phyloP scores from a whole-genome alignment of 2,329 filamentous ascomycete genomes.

The Pseudogymnoascus sp. region DNA sequence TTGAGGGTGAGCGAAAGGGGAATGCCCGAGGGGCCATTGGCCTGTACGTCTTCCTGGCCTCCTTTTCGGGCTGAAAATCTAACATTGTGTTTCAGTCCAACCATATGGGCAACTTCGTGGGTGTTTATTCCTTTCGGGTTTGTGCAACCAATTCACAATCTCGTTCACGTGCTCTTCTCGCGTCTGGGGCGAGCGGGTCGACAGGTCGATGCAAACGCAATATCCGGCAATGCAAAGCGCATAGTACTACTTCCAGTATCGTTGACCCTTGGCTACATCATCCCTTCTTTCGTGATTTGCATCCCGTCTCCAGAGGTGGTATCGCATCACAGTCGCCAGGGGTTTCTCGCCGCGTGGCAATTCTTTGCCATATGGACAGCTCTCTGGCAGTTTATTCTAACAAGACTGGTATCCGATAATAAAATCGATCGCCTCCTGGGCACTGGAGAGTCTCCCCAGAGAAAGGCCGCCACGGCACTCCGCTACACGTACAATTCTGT shows the following conservation, averaged over 20 bases:
- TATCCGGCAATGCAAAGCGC: neutral
- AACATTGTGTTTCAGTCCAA: neutral
- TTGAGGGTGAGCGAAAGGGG: constrained; percentile 39
- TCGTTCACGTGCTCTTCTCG: neutral
- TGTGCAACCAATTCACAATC: constrained; percentile 1
- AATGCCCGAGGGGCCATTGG: constrained; percentile 35
- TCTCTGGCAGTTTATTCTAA: constrained; percentile 30
- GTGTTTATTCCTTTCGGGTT: neutral
- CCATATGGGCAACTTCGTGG: neutral
- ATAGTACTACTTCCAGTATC: constrained; percentile 31
- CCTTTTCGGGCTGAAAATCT: neutral
- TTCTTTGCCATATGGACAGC: constrained; percentile 41
- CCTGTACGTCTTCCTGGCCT: constrained; percentile 30
- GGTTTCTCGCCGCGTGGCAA: constrained; percentile 43
- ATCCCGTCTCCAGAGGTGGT: constrained; percentile 35
- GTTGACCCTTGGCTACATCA: constrained; percentile 36
- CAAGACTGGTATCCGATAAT: neutral
- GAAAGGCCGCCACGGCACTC: neutral
- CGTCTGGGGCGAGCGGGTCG: neutral
- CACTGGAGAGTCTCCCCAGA: neutral
- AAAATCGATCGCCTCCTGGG: neutral
- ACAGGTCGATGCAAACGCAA: neutral
- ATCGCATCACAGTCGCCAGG: constrained; percentile 37
- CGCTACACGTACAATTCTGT: neutral
- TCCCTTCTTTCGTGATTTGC: constrained; percentile 37